Evolutionary conservation across 176 grass and related monocot genomes (phyloP).

Genomic region (Eleusine coracana): DNA sequence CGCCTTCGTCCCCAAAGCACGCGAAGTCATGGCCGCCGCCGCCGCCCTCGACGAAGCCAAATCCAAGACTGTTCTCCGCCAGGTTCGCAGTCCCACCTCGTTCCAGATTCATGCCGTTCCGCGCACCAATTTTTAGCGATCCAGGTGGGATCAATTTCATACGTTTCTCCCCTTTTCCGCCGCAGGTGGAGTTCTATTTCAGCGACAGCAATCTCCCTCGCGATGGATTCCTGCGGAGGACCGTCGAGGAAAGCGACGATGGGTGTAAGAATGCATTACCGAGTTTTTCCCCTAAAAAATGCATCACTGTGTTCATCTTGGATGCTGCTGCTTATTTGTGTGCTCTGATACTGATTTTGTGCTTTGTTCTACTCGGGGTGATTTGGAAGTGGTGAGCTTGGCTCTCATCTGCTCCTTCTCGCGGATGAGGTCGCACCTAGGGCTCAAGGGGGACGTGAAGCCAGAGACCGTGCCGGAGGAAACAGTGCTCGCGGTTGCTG

Average conservation of each 20-base stretch:
- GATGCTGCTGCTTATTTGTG: conserved; percentile 6
- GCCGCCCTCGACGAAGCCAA: conserved; percentile 62
- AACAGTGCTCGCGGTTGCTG: conserved; percentile 59
- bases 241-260: conserved; percentile 72
- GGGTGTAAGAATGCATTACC: conserved; percentile 58
- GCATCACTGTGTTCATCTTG: neutral
- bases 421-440: conserved; percentile 73
- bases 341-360: conserved; percentile 15
- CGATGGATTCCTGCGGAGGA: conserved; percentile 65
- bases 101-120: neutral
- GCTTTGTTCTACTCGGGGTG: neutral
- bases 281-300: neutral
- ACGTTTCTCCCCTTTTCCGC: neutral
- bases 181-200: conserved; percentile 94
- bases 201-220: conserved; percentile 91
- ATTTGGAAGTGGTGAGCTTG: conserved; percentile 80
- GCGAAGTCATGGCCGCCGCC: conserved; percentile 47
- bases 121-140: neutral
- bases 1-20: neutral
- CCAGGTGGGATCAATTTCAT: neutral
- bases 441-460: conserved; percentile 53
- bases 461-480: conserved; percentile 60
- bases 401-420: conserved; percentile 84
- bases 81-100: conserved; percentile 39
- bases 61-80: conserved; percentile 62